These are phyloP conservation scores for Lodderomyces oxycetoniae DNA, from an alignment of 1,139 yeast genomes.

Conservation along the genomic window DNA sequence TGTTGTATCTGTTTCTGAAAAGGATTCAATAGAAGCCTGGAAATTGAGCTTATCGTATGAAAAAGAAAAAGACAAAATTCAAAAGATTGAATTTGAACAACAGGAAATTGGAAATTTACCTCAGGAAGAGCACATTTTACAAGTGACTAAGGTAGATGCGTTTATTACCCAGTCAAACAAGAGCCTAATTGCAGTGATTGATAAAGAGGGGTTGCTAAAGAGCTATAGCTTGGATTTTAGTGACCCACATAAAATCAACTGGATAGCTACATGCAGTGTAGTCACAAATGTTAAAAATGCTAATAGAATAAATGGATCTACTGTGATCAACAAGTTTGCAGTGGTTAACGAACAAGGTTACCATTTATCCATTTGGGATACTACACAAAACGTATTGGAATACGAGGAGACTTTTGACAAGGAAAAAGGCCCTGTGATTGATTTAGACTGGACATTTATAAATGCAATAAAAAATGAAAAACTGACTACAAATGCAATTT, in stretches of 20 bases:
- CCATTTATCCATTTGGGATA: conserved; percentile 71
- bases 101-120: conserved; percentile 26
- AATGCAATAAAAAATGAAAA: conserved; percentile 24
- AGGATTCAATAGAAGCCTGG: conserved; percentile 28
- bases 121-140: conserved; percentile 31
- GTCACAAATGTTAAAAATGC: conserved; percentile 55
- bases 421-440: conserved; percentile 43
- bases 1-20: conserved; percentile 26
- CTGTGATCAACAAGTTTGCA: conserved; percentile 65
- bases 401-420: conserved; percentile 44
- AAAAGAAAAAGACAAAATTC: conserved; percentile 14
- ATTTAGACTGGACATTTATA: conserved; percentile 79
- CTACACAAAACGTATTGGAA: conserved; percentile 62
- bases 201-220: conserved; percentile 50
- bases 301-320: conserved; percentile 62
- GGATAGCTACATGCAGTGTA: conserved; percentile 49
- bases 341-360: conserved; percentile 52
- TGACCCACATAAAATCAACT: conserved; percentile 22
- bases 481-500: conserved; percentile 56
- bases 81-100: conserved; percentile 17
- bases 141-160: conserved; percentile 57
- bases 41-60: conserved; percentile 16
- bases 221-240: conserved; percentile 26
- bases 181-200: conserved; percentile 56
- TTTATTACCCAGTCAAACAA: conserved; percentile 31